Conservation (phyloP, 495 filamentous ascomycete species). For the Neurospora africana region DNA sequence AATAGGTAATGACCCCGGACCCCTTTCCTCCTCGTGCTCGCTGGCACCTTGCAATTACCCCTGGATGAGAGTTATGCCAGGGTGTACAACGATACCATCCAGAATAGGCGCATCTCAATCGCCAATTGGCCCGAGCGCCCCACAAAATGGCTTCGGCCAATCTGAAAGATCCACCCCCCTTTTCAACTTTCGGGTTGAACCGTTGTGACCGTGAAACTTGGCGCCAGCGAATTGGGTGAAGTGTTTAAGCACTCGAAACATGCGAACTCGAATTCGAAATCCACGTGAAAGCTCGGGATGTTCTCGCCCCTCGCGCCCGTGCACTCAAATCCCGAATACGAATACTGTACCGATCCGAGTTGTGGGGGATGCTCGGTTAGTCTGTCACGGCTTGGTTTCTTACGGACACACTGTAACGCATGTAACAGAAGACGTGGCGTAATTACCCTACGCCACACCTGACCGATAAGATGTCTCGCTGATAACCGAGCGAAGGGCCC, state of each 20-base stretch:
- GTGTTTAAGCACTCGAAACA: background rate
- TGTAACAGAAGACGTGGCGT: background rate
- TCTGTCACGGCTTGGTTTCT: background rate
- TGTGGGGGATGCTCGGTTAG: background rate
- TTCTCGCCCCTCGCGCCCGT: background rate
- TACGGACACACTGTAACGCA: background rate
- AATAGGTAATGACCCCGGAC: background rate
- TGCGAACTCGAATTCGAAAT: slow-evolving; percentile 5
- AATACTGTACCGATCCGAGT: background rate
- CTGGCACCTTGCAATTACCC: background rate
- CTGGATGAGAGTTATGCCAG: background rate
- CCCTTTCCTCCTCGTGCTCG: background rate
- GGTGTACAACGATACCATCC: slow-evolving; percentile 1
- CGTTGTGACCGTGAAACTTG: background rate
- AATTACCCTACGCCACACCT: background rate
- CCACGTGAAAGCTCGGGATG: background rate
- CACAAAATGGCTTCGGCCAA: background rate
- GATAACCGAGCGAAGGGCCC: background rate
- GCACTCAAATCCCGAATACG: slow-evolving; percentile 3
- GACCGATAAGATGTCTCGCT: slow-evolving; percentile 6
- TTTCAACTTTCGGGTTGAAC: background rate
- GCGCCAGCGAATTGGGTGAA: background rate
- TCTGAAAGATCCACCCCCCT: background rate
- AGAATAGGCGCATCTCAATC: background rate
- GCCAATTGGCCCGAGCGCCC: slow-evolving; percentile 1